Evolutionary conservation across 495 filamentous ascomycete genomes (phyloP), one percentile per base, ranked within the genome.

Genomic region (Penicillium fimorum): DNA sequence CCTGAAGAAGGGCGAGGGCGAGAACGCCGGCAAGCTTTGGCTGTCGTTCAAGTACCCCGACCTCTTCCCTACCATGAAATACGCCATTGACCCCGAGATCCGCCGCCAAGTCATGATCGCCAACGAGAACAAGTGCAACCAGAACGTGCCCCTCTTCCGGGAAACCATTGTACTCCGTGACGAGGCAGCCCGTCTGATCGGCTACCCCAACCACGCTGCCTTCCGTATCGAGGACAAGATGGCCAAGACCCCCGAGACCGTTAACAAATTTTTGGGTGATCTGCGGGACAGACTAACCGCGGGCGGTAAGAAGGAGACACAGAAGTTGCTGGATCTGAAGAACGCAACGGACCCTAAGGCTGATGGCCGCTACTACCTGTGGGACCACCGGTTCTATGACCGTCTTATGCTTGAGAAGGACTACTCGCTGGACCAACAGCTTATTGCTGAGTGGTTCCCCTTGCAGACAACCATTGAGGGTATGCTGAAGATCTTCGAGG

Each of bases 221-320:
- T 92, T 96, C 79, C 81, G 83, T 32, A 89, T 98, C 44, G 93
- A 96, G 70, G 89, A 94, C 56, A 97, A 96, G 82, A 98, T 98
- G 95, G 92, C 92, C 53, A 97, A 97, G 80, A 88, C 84, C 1
- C 85, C 92, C 0, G 83, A 90, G 73, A 91, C 87, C 0, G 95
- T 98, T 0, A 76, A 92, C 63, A 82, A 84, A 51, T 97, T 98
- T 72, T 71, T 98, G 18, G 84, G 79, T 7, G 93, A 96, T 70
- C 76, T 98, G 60, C 85, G 90, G 54, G 71, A 73, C 11, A 83
- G 88, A 42, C 76, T 98, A 47, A 81, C 85, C 1, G 80, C 87
- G 15, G 93, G 92, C 24, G 94, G 93, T 15, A 69, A 78, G 62
- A 83, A 87, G 68, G 94, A 98, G 71, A 84, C 87, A 49, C 73